These are phyloP conservation scores for Suillus luteus DNA, from an alignment of 768 basidiomycete species.

Conservation along the genomic window DNA sequence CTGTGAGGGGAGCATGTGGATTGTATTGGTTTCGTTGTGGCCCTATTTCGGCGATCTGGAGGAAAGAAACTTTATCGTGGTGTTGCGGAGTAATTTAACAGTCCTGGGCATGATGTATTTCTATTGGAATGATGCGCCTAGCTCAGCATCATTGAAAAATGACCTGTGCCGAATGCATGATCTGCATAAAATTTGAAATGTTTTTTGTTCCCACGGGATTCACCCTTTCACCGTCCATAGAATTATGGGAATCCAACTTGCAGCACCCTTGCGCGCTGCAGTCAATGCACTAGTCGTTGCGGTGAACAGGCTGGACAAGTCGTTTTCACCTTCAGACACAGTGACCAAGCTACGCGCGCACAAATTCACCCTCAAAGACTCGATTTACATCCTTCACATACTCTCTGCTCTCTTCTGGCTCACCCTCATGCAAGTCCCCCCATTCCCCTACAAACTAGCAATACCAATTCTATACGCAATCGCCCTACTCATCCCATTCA, in stretches of 20 bases:
- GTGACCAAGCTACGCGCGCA: slow-evolving; percentile 59
- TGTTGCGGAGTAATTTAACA: neutral
- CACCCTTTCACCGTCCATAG: no score
- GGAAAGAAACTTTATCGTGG: no score
- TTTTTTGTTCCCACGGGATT: no score
- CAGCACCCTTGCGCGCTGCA: slow-evolving; percentile 21
- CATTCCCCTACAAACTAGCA: slow-evolving; percentile 70
- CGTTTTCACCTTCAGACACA: slow-evolving; percentile 69
- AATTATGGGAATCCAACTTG: slow-evolving; percentile 8
- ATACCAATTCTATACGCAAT: slow-evolving; percentile 73
- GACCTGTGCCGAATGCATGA: no score
- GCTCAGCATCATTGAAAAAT: no score
- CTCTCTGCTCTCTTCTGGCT: slow-evolving; percentile 71
- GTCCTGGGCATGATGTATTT: neutral
- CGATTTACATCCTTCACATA: slow-evolving; percentile 65
- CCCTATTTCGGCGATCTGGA: neutral
- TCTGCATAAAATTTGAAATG: no score
- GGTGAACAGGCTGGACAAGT: slow-evolving; percentile 72
- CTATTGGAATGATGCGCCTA: no score
- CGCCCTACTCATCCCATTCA: slow-evolving; percentile 79
- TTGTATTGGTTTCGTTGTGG: neutral
- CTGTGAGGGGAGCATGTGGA: no score
- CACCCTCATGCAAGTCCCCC: slow-evolving; percentile 66
- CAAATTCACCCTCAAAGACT: slow-evolving; percentile 56
- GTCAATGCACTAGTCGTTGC: slow-evolving; percentile 57